Evolutionary conservation across 108 stramenopile genomes (phyloP).

Genomic region (Skeletonema costatum): DNA sequence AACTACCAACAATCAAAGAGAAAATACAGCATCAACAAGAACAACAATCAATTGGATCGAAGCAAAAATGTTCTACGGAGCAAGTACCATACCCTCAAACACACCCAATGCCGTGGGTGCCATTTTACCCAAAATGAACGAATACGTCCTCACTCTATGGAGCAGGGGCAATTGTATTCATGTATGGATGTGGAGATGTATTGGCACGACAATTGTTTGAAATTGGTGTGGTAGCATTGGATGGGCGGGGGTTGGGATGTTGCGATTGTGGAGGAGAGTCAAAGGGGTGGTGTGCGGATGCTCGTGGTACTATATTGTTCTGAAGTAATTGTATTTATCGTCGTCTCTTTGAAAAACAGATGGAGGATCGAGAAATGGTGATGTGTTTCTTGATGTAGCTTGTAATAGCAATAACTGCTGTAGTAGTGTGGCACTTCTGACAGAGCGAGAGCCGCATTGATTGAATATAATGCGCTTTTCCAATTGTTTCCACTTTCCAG

Average conservation of each 20-base stretch:
- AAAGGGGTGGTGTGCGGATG: slow-evolving; percentile 69
- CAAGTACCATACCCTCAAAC: slow-evolving; percentile 62
- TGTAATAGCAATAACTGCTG: too few species aligned
- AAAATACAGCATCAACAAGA: background rate
- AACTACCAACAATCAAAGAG: background rate
- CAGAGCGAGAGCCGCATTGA: too few species aligned
- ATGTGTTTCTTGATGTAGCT: too few species aligned
- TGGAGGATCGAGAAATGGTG: too few species aligned
- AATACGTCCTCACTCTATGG: slow-evolving; percentile 64
- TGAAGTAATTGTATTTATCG: slow-evolving; percentile 16
- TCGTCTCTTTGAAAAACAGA: background rate
- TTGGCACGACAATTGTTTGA: slow-evolving; percentile 54
- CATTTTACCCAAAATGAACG: slow-evolving; percentile 44
- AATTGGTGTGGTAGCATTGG: slow-evolving; percentile 63
- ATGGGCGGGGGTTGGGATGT: slow-evolving; percentile 52
- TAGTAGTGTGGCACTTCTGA: too few species aligned
- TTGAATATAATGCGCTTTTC: too few species aligned
- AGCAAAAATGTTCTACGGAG: slow-evolving; percentile 86
- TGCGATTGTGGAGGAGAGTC: slow-evolving; percentile 49
- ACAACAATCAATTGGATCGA: slow-evolving; percentile 70
- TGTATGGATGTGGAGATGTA: slow-evolving; percentile 65
- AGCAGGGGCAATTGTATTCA: slow-evolving; percentile 67
- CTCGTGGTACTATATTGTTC: slow-evolving; percentile 58
- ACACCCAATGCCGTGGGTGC: slow-evolving; percentile 65
- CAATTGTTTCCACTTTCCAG: too few species aligned